Percentiles rank a stretch among this genome's conserved stretches.
Conservation (phyloP, 768 basidiomycete species). For the Roridomyces roridus region DNA sequence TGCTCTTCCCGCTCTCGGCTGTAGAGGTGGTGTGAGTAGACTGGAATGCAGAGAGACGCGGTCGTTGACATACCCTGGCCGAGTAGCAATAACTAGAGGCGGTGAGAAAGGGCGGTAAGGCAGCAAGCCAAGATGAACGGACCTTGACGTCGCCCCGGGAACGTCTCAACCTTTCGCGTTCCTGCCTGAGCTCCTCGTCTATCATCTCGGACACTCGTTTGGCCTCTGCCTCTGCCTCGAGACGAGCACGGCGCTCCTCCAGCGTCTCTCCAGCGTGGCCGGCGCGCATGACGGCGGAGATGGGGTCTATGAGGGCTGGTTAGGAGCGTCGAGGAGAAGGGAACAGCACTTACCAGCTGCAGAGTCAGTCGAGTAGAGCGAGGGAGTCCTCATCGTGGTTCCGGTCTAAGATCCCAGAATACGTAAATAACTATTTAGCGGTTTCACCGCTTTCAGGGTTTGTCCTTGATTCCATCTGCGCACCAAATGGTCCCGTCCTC, state of each 20-base stretch:
- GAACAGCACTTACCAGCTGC: too few species aligned
- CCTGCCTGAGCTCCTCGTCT: conserved; percentile 77
- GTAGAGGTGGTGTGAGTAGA: not conserved
- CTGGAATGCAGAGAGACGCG: not conserved
- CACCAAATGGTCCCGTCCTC: conserved; percentile 25
- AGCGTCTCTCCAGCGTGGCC: conserved; percentile 76
- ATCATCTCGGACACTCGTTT: conserved; percentile 80
- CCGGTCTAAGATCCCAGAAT: conserved; percentile 35
- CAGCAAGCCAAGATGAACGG: conserved; percentile 6
- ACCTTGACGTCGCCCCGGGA: conserved; percentile 82
- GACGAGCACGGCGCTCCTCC: conserved; percentile 62
- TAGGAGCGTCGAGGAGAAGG: too few species aligned
- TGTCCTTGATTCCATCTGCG: too few species aligned
- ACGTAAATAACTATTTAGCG: too few species aligned
- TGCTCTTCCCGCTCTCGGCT: conserved; percentile 81
- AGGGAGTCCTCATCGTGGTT: conserved; percentile 67
- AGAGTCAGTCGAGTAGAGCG: conserved; percentile 68
- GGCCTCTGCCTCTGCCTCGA: conserved; percentile 74
- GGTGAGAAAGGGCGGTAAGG: conserved; percentile 44
- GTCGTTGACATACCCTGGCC: conserved; percentile 50
- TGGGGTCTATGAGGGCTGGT: conserved; percentile 72
- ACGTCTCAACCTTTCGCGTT: conserved; percentile 68
- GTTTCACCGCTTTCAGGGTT: too few species aligned
- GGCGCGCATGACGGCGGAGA: conserved; percentile 60
- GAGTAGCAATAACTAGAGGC: conserved; percentile 66